Conservation (phyloP, 2,329 filamentous ascomycete genomes). For the Neoarthrinium moseri region DNA sequence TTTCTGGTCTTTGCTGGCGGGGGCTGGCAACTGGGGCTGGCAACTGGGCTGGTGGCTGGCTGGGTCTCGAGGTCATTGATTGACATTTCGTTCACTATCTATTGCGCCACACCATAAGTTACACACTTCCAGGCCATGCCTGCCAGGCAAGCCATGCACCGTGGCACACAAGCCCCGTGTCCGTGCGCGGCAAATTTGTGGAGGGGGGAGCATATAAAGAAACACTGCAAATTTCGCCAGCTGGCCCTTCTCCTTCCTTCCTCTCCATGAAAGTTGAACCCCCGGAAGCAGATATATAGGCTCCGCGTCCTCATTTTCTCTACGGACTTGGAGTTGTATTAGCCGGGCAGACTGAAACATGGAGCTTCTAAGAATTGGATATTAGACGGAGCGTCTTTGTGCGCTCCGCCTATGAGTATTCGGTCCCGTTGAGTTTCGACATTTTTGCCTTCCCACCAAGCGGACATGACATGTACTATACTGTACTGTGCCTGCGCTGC, state of each 20-base stretch:
- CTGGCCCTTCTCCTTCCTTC: conserved; percentile 15
- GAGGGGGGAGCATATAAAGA: background rate
- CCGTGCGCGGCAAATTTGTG: background rate
- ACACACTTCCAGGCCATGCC: no score
- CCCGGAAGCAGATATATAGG: conserved; percentile 54
- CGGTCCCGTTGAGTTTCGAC: conserved; percentile 66
- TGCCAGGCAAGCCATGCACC: no score
- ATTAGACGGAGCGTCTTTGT: conserved; percentile 38
- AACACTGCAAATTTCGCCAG: conserved; percentile 4
- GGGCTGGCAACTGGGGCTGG: no score
- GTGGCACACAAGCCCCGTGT: no score
- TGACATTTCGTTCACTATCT: no score
- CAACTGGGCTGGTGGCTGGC: no score
- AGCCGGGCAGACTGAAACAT: conserved; percentile 56
- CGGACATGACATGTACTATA: no score
- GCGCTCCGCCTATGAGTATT: conserved; percentile 39
- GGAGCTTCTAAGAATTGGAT: conserved; percentile 66
- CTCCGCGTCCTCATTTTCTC: conserved; percentile 40
- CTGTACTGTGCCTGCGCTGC: no score
- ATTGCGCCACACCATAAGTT: no score
- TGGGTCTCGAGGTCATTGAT: no score
- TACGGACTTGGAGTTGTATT: conserved; percentile 55
- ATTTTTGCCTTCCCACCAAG: no score
- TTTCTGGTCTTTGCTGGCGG: no score
- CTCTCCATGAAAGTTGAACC: conserved; percentile 52